Base-by-base conservation (phyloP, 164 flowering plant species). In the Piper longum region DNA sequence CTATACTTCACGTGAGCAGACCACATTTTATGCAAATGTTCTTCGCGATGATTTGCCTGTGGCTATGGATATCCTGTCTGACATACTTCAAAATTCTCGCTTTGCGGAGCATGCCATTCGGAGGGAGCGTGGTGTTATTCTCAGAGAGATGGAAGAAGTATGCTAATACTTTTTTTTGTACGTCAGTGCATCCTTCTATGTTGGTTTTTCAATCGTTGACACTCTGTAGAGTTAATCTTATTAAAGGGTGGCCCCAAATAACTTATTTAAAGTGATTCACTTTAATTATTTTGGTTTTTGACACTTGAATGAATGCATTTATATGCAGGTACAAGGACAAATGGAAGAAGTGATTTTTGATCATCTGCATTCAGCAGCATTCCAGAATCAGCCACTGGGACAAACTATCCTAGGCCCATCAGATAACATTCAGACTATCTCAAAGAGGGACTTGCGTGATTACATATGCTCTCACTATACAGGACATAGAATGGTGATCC, bases 141-240 rank as follows among this genome's bases (percentile, higher is more conserved):
- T 85, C 17, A 71, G 93, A 5, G 93, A 89, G 71, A 83, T 83
- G 91, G 91, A 85, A 57, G 93, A 85, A 88, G 96, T 86, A 72
- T 17, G 36, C 7, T 1, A 7, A 11, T 41, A 7, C 52, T 7
- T 16, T 13, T 4, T 63, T 39, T 48, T 44, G 48, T 5, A 44
- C 48, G 11, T 44, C 8, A 5, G 6, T 9, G 48, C 6, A 5
- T 3, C 11, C 48, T 44, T 44, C 48, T 44, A 0, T 5, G 48
- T 44, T 9, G 11, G 11, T 44, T 5, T 44, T 9, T 44, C 48
- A 44, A 44, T 5, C 48, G 1, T 5, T 44, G 48, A 9, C 6
- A 44, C 6, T 44, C 36, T 26, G 36, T 26, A 26, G 36, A 26
- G 36, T 26, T 26, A 26, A 26, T 26, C 36, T 26, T 26, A 26